These are phyloP conservation scores for Phytophthora melonis DNA, from an alignment of 352 stramenopile species.

Conservation along the genomic window DNA sequence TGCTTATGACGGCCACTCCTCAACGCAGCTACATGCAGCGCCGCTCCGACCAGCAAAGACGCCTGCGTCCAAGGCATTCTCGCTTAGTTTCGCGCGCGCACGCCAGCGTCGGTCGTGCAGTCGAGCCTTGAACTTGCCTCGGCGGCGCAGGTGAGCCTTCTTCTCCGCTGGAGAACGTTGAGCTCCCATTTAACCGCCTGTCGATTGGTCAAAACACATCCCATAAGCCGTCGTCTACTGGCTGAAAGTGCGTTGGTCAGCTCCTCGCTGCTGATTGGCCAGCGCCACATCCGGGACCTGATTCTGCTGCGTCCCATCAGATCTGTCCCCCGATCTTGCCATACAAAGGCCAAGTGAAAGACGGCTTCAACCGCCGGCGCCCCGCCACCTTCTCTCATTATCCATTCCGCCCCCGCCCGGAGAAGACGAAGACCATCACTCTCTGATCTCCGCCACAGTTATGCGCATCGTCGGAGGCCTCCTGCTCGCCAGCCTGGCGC, in stretches of 20 bases:
- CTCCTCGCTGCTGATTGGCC: conserved; percentile 28
- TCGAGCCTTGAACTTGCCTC: conserved; percentile 29
- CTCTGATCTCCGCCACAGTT: background rate
- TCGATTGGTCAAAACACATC: conserved; percentile 17
- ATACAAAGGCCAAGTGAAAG: conserved; percentile 31
- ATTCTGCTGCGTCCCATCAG: conserved; percentile 27
- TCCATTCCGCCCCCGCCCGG: conserved; percentile 25
- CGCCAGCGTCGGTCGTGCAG: conserved; percentile 22
- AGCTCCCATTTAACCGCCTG: background rate
- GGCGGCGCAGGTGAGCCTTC: conserved; percentile 24
- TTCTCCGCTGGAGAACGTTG: background rate
- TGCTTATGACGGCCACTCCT: too few species aligned
- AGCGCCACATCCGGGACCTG: conserved; percentile 20
- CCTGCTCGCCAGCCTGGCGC: conserved; percentile 41
- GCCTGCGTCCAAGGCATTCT: too few species aligned
- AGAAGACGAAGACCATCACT: conserved; percentile 22
- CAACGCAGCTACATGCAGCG: background rate
- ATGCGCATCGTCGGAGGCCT: conserved; percentile 35
- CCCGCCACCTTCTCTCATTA: conserved; percentile 20
- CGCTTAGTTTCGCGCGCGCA: background rate
- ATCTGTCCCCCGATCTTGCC: conserved; percentile 22
- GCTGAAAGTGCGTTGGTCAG: background rate
- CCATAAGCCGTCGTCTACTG: conserved; percentile 2
- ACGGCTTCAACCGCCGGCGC: conserved; percentile 28
- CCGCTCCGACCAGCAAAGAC: too few species aligned